phyloP scores from a whole-genome alignment of 1,284 basidiomycete genomes.

The Malassezia yamatoensis region DNA sequence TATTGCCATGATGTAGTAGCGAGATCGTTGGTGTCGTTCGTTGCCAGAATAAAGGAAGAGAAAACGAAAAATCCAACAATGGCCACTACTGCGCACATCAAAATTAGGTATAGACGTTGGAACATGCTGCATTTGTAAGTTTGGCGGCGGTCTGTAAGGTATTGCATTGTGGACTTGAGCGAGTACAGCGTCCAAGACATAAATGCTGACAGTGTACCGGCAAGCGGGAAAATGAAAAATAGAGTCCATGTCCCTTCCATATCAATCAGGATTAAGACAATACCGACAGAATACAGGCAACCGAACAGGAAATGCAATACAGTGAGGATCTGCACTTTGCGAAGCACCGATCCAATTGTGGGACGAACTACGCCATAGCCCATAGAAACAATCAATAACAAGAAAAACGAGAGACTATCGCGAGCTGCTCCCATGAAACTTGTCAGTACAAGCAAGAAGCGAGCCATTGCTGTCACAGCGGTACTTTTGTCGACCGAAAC shows the following conservation, averaged over 20 bases:
- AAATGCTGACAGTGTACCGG: slow-evolving; percentile 85
- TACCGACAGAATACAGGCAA: slow-evolving; percentile 54
- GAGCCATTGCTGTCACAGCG: slow-evolving; percentile 27
- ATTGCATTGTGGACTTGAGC: slow-evolving; percentile 36
- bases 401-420: slow-evolving; percentile 87
- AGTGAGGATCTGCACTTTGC: slow-evolving; percentile 65
- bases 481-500: slow-evolving; percentile 21
- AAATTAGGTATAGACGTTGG: slow-evolving; percentile 66
- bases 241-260: slow-evolving; percentile 47
- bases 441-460: slow-evolving; percentile 36
- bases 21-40: slow-evolving; percentile 61
- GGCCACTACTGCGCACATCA: slow-evolving; percentile 71
- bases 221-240: slow-evolving; percentile 69
- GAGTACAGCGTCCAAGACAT: slow-evolving; percentile 65
- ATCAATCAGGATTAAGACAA: slow-evolving; percentile 63
- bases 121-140: slow-evolving; percentile 48
- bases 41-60: background rate
- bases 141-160: slow-evolving; percentile 39
- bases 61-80: slow-evolving; percentile 52
- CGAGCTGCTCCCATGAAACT: slow-evolving; percentile 77
- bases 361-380: slow-evolving; percentile 53
- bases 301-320: slow-evolving; percentile 85
- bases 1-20: slow-evolving; percentile 83
- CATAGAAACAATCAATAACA: slow-evolving; percentile 69
- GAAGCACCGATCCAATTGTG: slow-evolving; percentile 66